A percentile compares a stretch with the other conserved stretches of the same genome.
Conservation (phyloP, 2,329 filamentous ascomycete genomes). For the Claviceps sp. region DNA sequence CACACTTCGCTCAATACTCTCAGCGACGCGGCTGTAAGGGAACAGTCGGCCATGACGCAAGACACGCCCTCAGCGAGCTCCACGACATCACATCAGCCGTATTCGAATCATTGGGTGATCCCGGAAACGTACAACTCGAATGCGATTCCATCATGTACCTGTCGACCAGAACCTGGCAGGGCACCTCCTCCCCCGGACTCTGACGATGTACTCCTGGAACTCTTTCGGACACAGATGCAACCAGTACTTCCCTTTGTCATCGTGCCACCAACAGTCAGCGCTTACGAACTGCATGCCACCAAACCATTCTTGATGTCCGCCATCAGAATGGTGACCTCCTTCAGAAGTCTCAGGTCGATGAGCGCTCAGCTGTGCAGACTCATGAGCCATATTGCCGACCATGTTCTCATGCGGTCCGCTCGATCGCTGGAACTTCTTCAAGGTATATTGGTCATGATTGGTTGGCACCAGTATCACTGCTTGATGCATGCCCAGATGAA, state of each 20-base stretch:
- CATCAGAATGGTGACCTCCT: conserved; percentile 36
- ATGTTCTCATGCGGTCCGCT: conserved; percentile 35
- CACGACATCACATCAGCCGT: conserved; percentile 6
- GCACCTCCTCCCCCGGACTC: conserved; percentile 27
- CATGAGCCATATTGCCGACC: conserved; percentile 31
- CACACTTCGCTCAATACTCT: conserved; percentile 14
- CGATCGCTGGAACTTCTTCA: conserved; percentile 36
- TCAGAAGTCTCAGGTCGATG: conserved; percentile 33
- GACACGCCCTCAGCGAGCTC: conserved; percentile 12
- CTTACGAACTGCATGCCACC: conserved; percentile 22
- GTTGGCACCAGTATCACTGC: conserved; percentile 42
- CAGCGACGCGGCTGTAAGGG: conserved; percentile 15
- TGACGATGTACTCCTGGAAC: conserved; percentile 31
- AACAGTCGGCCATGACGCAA: conserved; percentile 13
- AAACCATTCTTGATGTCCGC: conserved; percentile 35
- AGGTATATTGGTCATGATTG: conserved; percentile 34
- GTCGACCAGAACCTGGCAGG: conserved; percentile 27
- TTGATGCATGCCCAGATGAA: conserved; percentile 38
- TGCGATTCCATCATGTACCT: conserved; percentile 33
- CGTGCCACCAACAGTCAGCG: conserved; percentile 22
- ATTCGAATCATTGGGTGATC: conserved; percentile 17
- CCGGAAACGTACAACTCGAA: conserved; percentile 32
- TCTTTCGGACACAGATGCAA: conserved; percentile 30
- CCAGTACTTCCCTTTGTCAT: conserved; percentile 34
- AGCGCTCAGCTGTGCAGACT: conserved; percentile 35